These are phyloP conservation scores for Zygosaccharomyces pseudobailii DNA, from an alignment of 1,139 yeast genomes.

Conservation along the genomic window DNA sequence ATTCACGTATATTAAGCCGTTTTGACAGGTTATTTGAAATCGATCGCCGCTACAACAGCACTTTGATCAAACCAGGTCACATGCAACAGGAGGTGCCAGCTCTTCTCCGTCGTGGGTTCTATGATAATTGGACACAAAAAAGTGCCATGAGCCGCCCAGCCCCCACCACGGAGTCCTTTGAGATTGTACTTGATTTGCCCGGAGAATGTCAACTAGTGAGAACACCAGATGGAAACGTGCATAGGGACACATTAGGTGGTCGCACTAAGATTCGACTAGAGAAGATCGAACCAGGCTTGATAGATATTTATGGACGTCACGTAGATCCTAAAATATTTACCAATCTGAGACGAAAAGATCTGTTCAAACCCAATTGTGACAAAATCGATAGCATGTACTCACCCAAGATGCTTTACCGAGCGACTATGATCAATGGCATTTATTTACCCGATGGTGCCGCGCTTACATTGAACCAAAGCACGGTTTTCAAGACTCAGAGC, in stretches of 20 bases:
- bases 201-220: slow-evolving; percentile 12
- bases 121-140: slow-evolving; percentile 22
- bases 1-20: slow-evolving; percentile 37
- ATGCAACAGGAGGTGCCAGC: slow-evolving; percentile 15
- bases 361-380: slow-evolving; percentile 4
- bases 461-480: slow-evolving; percentile 11
- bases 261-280: slow-evolving; percentile 23
- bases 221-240: slow-evolving; percentile 10
- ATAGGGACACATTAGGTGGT: slow-evolving; percentile 17
- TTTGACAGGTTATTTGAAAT: slow-evolving; percentile 41
- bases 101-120: slow-evolving; percentile 22
- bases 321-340: slow-evolving; percentile 8
- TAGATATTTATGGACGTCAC: slow-evolving; percentile 22
- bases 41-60: slow-evolving; percentile 36
- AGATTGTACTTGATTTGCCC: slow-evolving; percentile 16
- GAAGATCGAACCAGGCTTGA: slow-evolving; percentile 15
- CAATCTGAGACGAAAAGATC: slow-evolving; percentile 7
- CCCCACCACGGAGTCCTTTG: slow-evolving; percentile 22
- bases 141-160: slow-evolving; percentile 10
- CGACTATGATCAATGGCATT: slow-evolving; percentile 22
- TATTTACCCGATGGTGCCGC: slow-evolving; percentile 13
- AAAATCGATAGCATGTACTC: slow-evolving; percentile 2
- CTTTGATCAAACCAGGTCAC: slow-evolving; percentile 40
- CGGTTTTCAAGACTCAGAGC: slow-evolving; percentile 8
- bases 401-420: slow-evolving; percentile 14